Evolutionary conservation across 495 filamentous ascomycete genomes (phyloP), one percentile per base, ranked within the genome.

Genomic region (Aspergillus hancockii): DNA sequence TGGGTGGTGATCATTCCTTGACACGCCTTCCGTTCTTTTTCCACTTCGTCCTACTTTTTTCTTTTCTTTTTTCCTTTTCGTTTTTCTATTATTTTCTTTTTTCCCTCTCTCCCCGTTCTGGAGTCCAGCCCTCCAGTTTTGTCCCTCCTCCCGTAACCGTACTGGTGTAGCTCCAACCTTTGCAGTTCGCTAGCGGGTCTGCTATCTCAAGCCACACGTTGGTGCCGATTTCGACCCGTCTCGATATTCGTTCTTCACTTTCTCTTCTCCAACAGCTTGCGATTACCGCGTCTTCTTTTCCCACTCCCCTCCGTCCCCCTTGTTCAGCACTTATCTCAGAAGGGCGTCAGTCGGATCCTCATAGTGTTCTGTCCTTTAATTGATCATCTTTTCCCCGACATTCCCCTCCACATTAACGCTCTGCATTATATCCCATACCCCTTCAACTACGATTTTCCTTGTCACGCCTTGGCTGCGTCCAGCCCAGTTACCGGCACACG

Each of bases 201-300:
- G 52, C 46, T 59, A 63, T 63, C 67, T 64, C 32, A 64, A 64
- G 60, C 64, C 64, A 67, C 67, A 67, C 58, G 59, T 67, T 70
- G 65, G 61, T 67, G 63, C 61, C 63, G 60, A 65, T 65, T 66
- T 66, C 55, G 43, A 58, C 50, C 61, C 60, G 57, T 59, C 47
- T 55, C 62, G 61, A 61, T 46, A 47, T 52, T 64, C 57, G 36
- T 51, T 60, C 46, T 62, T 58, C 54, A 61, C 30, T 36, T 54
- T 51, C 59, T 43, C 51, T 49, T 57, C 38, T 32, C 43, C 58
- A 56, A 41, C 53, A 40, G 36, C n/a, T 52, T 55, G 22, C 49
- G 50, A 19, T 54, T 41, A 8, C 34, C 22, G 47, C 38, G 38
- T 6, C 38, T 16, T 41, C 38, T 41, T 45, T 53, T 40, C 22